A percentile compares a stretch with the other conserved stretches of the same genome.
Evolutionary conservation across 768 basidiomycete genomes (phyloP).

Genomic region (Cyathus striatus): DNA sequence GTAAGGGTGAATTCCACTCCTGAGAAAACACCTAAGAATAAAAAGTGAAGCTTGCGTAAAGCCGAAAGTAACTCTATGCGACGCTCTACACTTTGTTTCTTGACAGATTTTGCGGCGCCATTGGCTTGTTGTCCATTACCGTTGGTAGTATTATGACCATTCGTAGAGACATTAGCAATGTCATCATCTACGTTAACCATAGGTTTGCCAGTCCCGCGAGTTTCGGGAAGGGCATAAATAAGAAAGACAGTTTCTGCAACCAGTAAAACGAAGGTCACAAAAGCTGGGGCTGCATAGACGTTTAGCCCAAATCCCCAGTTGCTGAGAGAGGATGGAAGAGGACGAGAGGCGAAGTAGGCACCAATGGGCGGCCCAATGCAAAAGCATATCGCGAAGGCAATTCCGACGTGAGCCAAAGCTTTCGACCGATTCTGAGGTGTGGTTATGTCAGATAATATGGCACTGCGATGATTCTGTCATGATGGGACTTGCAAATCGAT

Average conservation of each 20-base stretch:
- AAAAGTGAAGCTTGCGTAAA: slow-evolving; percentile 70
- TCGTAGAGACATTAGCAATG: slow-evolving; percentile 6
- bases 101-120: slow-evolving; percentile 18
- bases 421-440: slow-evolving; percentile 74
- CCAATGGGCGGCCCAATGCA: slow-evolving; percentile 91
- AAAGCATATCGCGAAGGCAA: slow-evolving; percentile 96
- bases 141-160: slow-evolving; percentile 12
- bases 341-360: slow-evolving; percentile 91
- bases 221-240: slow-evolving; percentile 76
- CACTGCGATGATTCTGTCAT: slow-evolving; percentile 39
- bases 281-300: slow-evolving; percentile 87
- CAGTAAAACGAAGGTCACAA: slow-evolving; percentile 75
- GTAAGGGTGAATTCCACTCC: slow-evolving; percentile 96
- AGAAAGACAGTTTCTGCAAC: slow-evolving; percentile 79
- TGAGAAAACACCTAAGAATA: slow-evolving; percentile 88
- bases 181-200: slow-evolving; percentile 2
- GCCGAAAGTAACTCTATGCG: slow-evolving; percentile 53
- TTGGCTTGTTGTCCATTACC: slow-evolving; percentile 14
- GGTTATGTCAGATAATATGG: slow-evolving; percentile 91
- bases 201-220: slow-evolving; percentile 44
- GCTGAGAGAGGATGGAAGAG: slow-evolving; percentile 56
- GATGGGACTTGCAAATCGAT: background rate
- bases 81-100: slow-evolving; percentile 32
- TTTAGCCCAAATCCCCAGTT: slow-evolving; percentile 67
- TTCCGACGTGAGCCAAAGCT: slow-evolving; percentile 88